phyloP scores from a whole-genome alignment of 768 basidiomycete genomes.

The Baorangia bicolor region DNA sequence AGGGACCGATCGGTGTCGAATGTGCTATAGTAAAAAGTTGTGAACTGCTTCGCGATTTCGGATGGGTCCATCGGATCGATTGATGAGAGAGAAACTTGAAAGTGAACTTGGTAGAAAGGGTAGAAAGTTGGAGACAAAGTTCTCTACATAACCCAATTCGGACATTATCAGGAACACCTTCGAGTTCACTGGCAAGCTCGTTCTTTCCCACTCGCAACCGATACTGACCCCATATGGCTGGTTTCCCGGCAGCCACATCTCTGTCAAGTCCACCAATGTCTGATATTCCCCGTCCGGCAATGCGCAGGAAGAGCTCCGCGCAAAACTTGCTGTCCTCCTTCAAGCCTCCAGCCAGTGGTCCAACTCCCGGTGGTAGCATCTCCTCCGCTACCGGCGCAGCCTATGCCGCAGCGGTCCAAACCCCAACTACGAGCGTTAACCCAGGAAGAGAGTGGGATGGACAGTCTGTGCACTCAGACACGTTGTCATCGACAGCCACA shows the following conservation, averaged over 20 bases:
- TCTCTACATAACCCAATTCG: slow-evolving; percentile 15
- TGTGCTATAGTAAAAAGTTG: slow-evolving; percentile 76
- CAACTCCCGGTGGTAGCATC: slow-evolving; percentile 34
- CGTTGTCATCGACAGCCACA: slow-evolving; percentile 38
- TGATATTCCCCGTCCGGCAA: slow-evolving; percentile 47
- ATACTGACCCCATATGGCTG: slow-evolving; percentile 9
- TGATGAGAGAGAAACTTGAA: slow-evolving; percentile 15
- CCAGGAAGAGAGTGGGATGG: slow-evolving; percentile 67
- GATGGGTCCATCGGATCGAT: slow-evolving; percentile 69
- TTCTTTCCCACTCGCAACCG: slow-evolving; percentile 8
- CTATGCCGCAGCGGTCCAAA: slow-evolving; percentile 37
- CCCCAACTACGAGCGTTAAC: slow-evolving; percentile 39
- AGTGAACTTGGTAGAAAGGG: not conserved
- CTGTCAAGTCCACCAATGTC: slow-evolving; percentile 30
- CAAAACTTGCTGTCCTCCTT: slow-evolving; percentile 81
- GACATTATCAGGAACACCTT: slow-evolving; percentile 6
- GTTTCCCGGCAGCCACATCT: slow-evolving; percentile 19
- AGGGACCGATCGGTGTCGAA: slow-evolving; percentile 64
- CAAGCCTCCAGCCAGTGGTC: slow-evolving; percentile 38
- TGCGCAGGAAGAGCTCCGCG: slow-evolving; percentile 85
- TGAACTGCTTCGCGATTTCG: slow-evolving; percentile 74
- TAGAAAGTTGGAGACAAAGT: not conserved
- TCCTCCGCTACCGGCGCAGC: slow-evolving; percentile 38
- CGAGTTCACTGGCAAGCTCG: not conserved
- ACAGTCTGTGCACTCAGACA: slow-evolving; percentile 59